Base-by-base conservation (phyloP, 768 basidiomycete genomes). In the Chalciporus piperatus region DNA sequence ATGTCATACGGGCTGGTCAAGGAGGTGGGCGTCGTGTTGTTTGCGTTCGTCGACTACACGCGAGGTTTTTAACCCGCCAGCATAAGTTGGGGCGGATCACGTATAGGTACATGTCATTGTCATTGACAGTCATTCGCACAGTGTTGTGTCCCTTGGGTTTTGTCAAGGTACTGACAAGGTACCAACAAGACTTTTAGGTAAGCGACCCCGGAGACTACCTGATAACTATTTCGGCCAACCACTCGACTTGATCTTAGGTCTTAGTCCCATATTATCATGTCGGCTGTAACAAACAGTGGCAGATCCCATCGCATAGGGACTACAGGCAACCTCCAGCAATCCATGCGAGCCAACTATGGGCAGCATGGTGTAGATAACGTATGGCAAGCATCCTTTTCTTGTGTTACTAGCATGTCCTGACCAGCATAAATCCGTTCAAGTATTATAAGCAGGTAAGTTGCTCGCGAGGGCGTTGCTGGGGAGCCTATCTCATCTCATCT, bases 301-400 rank as follows among this genome's bases (percentile, higher is more conserved):
- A 57, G 65, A 57, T 54, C 63, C 23, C 64, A 68, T 27, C 63
- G 65, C 6, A 14, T 61, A 27, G 55, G 22, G 12, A 61, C 59
- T 0, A 52, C 58, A 6, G 63, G 66, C 6, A 68, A 67, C 46
- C 58, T 68, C 8, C 51, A 48, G 30, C 61, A 69, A 52, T 78
- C 79, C 16, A 81, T 81, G 78, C 62, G 79, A 20, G 71, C 74
- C 38, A 81, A 81, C 59, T 80, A 79, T 52, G 71, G 47, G n/a
- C 54, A 75, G 35, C 72, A 75, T 52, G 85, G 85, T 0, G 84
- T 87, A 4, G 80, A 78, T 46, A 77, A 85, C 61, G 84, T 81
- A 61, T 12, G 74, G 49, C 16, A 28, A 39, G 20, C 28, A 38
- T 6, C 30, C 8, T 44, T 27, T 33, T 39, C 23, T 47, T 30